A percentile compares a stretch with the other conserved stretches of the same genome.
phyloP scores from a whole-genome alignment of 2,329 filamentous ascomycete genomes.

The Trichoderma guizhouense region DNA sequence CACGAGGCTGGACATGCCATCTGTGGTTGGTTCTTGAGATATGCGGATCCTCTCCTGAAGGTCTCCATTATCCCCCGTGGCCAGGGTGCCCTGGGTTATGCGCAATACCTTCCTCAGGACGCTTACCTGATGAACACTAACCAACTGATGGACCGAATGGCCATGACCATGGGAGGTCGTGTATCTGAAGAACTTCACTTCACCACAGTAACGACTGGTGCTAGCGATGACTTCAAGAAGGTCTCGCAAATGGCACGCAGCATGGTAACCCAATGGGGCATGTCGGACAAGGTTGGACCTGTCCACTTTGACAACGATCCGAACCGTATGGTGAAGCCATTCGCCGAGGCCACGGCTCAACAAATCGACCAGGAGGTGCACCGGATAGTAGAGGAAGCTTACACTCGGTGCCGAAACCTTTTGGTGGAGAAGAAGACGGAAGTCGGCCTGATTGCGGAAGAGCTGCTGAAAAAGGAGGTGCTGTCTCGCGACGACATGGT shows the following conservation, averaged over 20 bases:
- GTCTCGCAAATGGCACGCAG: conserved; percentile 92
- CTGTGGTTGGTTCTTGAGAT: conserved; percentile 96
- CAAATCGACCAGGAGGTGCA: conserved; percentile 90
- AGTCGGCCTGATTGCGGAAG: conserved; percentile 86
- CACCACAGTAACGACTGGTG: conserved; percentile 90
- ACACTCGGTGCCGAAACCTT: conserved; percentile 83
- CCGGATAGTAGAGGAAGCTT: conserved; percentile 86
- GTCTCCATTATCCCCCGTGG: conserved; percentile 98
- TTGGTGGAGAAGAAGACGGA: conserved; percentile 83
- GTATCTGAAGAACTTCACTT: conserved; percentile 97
- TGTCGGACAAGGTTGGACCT: conserved; percentile 91
- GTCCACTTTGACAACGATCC: conserved; percentile 85
- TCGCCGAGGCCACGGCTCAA: conserved; percentile 89
- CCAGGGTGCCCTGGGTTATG: conserved; percentile 89
- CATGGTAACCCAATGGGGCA: conserved; percentile 99
- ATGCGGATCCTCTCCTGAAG: conserved; percentile 95
- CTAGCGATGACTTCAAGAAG: conserved; percentile 97
- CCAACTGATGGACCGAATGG: conserved; percentile 99
- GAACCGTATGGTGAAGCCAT: conserved; percentile 86
- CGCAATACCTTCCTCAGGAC: conserved; percentile 93
- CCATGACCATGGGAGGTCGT: conserved; percentile 95
- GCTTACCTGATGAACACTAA: conserved; percentile 94
- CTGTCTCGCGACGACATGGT: conserved; percentile 90
- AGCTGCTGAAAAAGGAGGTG: conserved; percentile 88
- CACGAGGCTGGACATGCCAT: conserved; percentile 98